A percentile compares a stretch with the other conserved stretches of the same genome.
These are phyloP conservation scores for Phylloporus sp. DNA, from an alignment of 768 basidiomycete species.

Conservation along the genomic window DNA sequence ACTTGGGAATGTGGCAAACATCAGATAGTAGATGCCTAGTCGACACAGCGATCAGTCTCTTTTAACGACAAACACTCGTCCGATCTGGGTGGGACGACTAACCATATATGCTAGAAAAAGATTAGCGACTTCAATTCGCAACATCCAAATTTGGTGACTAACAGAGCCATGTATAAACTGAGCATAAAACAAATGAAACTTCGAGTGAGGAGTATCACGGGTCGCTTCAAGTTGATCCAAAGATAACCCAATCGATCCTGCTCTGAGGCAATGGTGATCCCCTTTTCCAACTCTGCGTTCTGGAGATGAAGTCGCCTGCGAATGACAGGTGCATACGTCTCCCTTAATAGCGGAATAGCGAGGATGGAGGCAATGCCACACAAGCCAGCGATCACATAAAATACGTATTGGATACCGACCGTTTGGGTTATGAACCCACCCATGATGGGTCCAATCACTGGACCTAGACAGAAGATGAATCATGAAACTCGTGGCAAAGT, in stretches of 20 bases:
- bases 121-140: not conserved
- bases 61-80: not conserved
- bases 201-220: constrained; percentile 51
- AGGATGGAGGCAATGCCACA: constrained; percentile 42
- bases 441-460: constrained; percentile 58
- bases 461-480: constrained; percentile 25
- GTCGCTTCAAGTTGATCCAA: constrained; percentile 59
- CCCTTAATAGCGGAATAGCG: constrained; percentile 59
- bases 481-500: not conserved
- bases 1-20: constrained; percentile 65
- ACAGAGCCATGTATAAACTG: constrained; percentile 74
- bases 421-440: constrained; percentile 63
- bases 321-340: constrained; percentile 75
- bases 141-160: constrained; percentile 26
- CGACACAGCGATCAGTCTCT: not conserved
- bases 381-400: constrained; percentile 45
- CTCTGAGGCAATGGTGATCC: constrained; percentile 22
- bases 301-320: constrained; percentile 43
- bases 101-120: constrained; percentile 52
- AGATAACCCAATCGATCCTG: constrained; percentile 39
- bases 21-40: constrained; percentile 62
- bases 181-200: constrained; percentile 71
- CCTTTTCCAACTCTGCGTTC: constrained; percentile 45
- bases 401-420: constrained; percentile 60
- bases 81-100: constrained; percentile 18